Evolutionary conservation across 2,329 filamentous ascomycete genomes (phyloP).

Genomic region (Trichoderma aggressivum): DNA sequence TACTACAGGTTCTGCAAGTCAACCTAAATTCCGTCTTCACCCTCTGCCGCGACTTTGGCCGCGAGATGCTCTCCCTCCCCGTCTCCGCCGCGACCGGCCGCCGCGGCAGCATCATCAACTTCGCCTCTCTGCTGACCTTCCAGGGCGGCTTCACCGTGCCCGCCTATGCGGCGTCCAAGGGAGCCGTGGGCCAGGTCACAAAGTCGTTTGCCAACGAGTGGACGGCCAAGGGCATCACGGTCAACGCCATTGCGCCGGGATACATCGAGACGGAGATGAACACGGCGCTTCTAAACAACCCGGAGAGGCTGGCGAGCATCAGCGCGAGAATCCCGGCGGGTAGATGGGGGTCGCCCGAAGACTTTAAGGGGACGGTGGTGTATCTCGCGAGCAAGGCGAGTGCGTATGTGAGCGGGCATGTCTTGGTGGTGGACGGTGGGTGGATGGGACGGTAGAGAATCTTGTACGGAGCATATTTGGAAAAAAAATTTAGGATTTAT

Average conservation of each 20-base stretch:
- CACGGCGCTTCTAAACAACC: conserved; percentile 70
- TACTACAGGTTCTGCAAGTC: conserved; percentile 67
- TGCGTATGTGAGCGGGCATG: conserved; percentile 77
- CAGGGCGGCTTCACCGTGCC: conserved; percentile 86
- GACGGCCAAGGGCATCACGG: conserved; percentile 72
- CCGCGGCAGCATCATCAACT: conserved; percentile 75
- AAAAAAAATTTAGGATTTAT: neutral
- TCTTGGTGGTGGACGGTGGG: conserved; percentile 81
- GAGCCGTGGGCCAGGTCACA: conserved; percentile 78
- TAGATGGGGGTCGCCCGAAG: conserved; percentile 77
- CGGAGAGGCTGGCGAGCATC: conserved; percentile 68
- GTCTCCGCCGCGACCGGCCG: conserved; percentile 49
- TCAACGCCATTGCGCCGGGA: conserved; percentile 86
- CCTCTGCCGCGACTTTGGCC: conserved; percentile 71
- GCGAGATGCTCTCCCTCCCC: conserved; percentile 67
- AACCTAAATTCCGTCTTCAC: conserved; percentile 82
- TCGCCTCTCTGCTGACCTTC: conserved; percentile 76
- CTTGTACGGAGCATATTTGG: neutral
- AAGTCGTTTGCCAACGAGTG: conserved; percentile 87
- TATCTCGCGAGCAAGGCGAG: conserved; percentile 75
- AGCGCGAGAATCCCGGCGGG: conserved; percentile 78
- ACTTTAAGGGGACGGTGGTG: conserved; percentile 81
- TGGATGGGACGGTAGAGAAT: conserved; percentile 77
- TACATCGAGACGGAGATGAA: conserved; percentile 98
- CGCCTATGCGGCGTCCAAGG: conserved; percentile 83